Conservation (phyloP, 2,329 filamentous ascomycete genomes). For the Ilyonectria robusta region DNA sequence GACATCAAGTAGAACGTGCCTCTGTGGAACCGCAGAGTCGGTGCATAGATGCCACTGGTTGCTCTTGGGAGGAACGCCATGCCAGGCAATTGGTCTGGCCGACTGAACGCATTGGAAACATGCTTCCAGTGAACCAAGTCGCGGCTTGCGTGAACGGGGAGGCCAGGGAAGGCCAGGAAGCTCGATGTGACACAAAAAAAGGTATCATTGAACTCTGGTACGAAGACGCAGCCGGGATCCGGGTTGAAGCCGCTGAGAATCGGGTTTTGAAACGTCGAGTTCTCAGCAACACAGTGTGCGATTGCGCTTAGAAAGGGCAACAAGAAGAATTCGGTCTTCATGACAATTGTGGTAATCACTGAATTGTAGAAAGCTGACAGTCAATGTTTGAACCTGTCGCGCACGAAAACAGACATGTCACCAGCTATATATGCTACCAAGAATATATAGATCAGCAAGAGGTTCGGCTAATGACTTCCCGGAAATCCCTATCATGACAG, state of each 20-base stretch:
- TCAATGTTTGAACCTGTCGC: not conserved
- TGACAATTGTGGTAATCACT: not conserved
- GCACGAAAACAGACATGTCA: not conserved
- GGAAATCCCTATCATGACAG: not conserved
- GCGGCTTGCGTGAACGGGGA: conserved; percentile 65
- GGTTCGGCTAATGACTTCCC: not conserved
- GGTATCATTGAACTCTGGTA: conserved; percentile 56
- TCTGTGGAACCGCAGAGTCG: conserved; percentile 59
- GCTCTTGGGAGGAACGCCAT: conserved; percentile 40
- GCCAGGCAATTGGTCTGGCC: conserved; percentile 58
- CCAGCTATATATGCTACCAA: not conserved
- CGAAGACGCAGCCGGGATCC: conserved; percentile 61
- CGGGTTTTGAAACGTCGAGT: conserved; percentile 55
- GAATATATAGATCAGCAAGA: not conserved
- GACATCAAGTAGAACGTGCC: conserved; percentile 62
- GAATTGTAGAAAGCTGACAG: not conserved
- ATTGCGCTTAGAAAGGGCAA: not conserved
- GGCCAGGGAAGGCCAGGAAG: conserved; percentile 66
- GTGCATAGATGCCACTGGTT: conserved; percentile 62
- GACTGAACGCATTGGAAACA: conserved; percentile 47
- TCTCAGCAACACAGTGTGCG: conserved; percentile 2
- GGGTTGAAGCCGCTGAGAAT: conserved; percentile 65
- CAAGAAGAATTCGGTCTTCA: not conserved
- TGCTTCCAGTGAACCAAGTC: conserved; percentile 65
- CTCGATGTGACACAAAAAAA: conserved; percentile 67